Evolutionary conservation across 306 rosid genomes (phyloP), one percentile per base, ranked within the genome.

Genomic region (Dicorynia guianensis): DNA sequence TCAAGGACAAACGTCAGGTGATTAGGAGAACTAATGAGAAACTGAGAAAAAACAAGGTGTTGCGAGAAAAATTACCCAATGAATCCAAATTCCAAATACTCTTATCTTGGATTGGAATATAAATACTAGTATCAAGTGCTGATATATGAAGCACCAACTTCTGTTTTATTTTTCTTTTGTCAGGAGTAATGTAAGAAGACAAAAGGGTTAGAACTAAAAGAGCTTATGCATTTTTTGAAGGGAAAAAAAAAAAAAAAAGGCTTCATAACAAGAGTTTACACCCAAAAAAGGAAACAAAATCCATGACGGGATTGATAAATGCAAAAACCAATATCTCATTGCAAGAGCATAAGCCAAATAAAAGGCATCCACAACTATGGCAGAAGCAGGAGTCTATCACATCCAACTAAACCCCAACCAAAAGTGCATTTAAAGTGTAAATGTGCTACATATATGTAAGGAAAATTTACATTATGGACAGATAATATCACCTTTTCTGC

Each of bases 401-500:
- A 49, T 56, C 47, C 42, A 52, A 13, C 80, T 34, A 43, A 19
- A 7, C 73, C 35, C 49, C 30, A 25, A 25, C 30, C 30, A 25
- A 25, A 54, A 63, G 69, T 5, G 44, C 52, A 71, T 44, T 47
- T 59, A 54, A 57, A 53, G 78, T 14, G 36, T 55, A 54, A 67
- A 76, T 57, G 46, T 34, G 63, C 63, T 58, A 19, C 65, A 78
- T 48, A 72, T 33, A 57, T 60, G 68, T 15, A 71, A 13, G 46
- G 54, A 77, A 67, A 65, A 63, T 57, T 67, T 38, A 47, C 20
- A 63, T 65, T 57, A 65, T 57, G 63, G 70, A 40, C 64, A 66
- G 34, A 59, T 40, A 33, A 47, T 44, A 49, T 76, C 84, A 92
- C 98, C 97, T 92, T 95, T 70, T 90, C 97, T 47, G 97, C 92